Percentiles rank a stretch among this genome's conserved stretches.
Conservation (phyloP, 805 yeast genomes). For the Kodamaea restingae region DNA sequence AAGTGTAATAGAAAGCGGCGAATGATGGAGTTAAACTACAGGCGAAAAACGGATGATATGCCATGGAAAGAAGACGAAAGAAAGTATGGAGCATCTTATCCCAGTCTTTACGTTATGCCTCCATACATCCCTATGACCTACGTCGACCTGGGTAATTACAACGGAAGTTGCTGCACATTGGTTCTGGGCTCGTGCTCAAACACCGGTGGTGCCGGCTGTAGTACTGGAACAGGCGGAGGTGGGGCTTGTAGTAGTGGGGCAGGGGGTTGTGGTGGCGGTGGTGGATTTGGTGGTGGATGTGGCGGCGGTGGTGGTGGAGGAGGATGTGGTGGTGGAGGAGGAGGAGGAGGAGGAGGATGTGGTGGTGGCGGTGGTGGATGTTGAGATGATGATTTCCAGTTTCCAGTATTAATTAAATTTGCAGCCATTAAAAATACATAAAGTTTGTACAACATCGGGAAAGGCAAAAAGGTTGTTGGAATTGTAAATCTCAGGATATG, state of each 20-base stretch:
- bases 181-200: neutral
- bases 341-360: neutral
- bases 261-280: neutral
- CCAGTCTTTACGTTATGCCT: neutral
- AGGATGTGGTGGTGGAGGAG: neutral
- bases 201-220: neutral
- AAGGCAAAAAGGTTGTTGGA: too few species aligned
- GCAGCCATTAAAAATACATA: too few species aligned
- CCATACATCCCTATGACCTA: neutral
- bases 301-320: neutral
- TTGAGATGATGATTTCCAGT: too few species aligned
- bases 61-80: neutral
- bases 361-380: neutral
- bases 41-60: neutral
- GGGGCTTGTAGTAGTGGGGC: too few species aligned
- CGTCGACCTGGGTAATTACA: neutral
- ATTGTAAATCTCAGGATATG: too few species aligned
- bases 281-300: neutral
- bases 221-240: too few species aligned
- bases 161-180: neutral
- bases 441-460: too few species aligned
- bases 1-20: neutral
- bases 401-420: too few species aligned
- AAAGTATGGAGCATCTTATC: neutral
- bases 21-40: neutral